These are phyloP conservation scores for Metschnikowia koreensis DNA, from an alignment of 805 yeast species.

Conservation along the genomic window DNA sequence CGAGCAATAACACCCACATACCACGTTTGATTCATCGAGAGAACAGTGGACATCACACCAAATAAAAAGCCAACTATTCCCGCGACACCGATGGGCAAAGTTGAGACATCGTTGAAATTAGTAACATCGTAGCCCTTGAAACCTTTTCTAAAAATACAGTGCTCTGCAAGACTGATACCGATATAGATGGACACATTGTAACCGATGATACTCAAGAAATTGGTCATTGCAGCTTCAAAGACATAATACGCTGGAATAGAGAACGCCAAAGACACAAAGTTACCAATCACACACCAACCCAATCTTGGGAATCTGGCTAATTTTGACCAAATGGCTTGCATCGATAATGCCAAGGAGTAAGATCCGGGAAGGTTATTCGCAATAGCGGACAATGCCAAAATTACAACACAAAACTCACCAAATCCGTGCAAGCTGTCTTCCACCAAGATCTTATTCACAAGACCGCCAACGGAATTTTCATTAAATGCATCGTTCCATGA, in stretches of 20 bases:
- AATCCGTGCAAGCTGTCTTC: conserved; percentile 29
- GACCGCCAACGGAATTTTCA: conserved; percentile 33
- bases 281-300: conserved; percentile 35
- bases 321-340: conserved; percentile 32
- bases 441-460: conserved; percentile 29
- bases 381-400: conserved; percentile 30
- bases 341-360: conserved; percentile 30
- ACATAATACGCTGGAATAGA: conserved; percentile 37
- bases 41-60: conserved; percentile 33
- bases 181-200: conserved; percentile 34
- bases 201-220: conserved; percentile 32
- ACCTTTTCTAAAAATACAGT: conserved; percentile 27
- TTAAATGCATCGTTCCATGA: conserved; percentile 30
- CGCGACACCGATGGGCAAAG: conserved; percentile 31
- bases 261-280: conserved; percentile 30
- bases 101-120: conserved; percentile 22
- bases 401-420: conserved; percentile 31
- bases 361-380: conserved; percentile 36
- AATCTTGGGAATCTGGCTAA: conserved; percentile 32
- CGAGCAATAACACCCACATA: conserved; percentile 31
- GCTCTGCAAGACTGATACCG: conserved; percentile 32
- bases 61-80: conserved; percentile 29
- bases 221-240: conserved; percentile 29
- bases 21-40: conserved; percentile 36
- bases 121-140: conserved; percentile 26